phyloP scores from a whole-genome alignment of 768 basidiomycete genomes.

The Suillus placidus region DNA sequence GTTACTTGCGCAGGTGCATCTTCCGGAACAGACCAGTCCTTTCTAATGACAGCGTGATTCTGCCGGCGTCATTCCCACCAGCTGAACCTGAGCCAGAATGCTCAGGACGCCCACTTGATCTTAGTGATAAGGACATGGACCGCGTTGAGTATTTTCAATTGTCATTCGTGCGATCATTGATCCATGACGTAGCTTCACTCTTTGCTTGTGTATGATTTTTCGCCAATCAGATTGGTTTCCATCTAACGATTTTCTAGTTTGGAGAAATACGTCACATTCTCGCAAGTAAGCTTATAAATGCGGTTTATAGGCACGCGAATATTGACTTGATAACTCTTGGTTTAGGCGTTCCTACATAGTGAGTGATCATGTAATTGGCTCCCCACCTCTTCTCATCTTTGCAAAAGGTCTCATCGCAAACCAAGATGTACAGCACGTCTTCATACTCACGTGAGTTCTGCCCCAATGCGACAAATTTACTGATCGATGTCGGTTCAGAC shows the following conservation, averaged over 20 bases:
- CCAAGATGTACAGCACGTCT: conserved; percentile 29
- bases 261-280: conserved; percentile 34
- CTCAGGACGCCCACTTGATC: conserved; percentile 27
- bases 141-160: conserved; percentile 39
- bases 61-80: conserved; percentile 56
- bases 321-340: neutral
- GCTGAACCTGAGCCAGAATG: conserved; percentile 27
- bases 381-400: neutral
- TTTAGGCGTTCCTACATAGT: conserved; percentile 29
- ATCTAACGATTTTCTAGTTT: conserved; percentile 48
- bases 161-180: neutral
- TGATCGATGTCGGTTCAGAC: conserved; percentile 23
- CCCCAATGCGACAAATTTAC: conserved; percentile 18
- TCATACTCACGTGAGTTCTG: conserved; percentile 26
- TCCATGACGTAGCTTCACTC: conserved; percentile 49
- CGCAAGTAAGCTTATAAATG: conserved; percentile 21
- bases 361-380: neutral
- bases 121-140: conserved; percentile 48
- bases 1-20: conserved; percentile 41
- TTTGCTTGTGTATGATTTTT: conserved; percentile 53
- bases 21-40: conserved; percentile 40
- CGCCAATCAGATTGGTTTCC: conserved; percentile 11
- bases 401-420: conserved; percentile 27
- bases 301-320: neutral
- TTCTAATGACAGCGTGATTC: conserved; percentile 45